Conservation (phyloP, 225 moss, liverwort and hornwort species). For the Marchantia paleacea region DNA sequence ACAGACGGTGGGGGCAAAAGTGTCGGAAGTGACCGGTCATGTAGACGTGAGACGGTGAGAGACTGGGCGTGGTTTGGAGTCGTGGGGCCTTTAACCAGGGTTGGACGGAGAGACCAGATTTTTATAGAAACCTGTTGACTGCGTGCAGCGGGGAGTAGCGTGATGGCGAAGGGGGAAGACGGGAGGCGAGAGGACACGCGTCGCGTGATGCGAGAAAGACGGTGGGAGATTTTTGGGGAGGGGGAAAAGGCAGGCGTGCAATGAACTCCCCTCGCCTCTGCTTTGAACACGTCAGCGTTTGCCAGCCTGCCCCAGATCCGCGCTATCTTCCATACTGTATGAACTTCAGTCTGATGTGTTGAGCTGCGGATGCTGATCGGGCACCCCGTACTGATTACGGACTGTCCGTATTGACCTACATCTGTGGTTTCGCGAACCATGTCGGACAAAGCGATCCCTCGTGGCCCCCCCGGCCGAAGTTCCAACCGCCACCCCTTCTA, state of each 20-base stretch:
- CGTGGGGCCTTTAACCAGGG: background rate
- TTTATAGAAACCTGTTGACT: constrained; percentile 2
- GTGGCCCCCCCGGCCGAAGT: background rate
- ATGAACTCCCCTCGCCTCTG: background rate
- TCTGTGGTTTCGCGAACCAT: background rate
- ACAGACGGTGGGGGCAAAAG: background rate
- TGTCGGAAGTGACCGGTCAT: background rate
- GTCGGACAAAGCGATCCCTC: background rate
- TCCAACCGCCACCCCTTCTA: no score
- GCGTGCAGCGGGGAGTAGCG: background rate
- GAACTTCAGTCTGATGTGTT: background rate
- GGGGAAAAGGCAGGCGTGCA: constrained; percentile 8
- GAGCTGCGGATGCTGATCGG: background rate
- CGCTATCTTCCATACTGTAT: background rate
- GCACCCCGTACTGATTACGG: background rate
- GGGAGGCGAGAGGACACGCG: background rate
- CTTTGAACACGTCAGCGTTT: background rate
- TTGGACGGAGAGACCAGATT: background rate
- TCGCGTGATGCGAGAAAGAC: background rate
- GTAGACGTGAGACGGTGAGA: background rate
- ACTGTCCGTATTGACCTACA: background rate
- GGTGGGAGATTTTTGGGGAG: background rate
- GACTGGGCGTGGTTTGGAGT: background rate
- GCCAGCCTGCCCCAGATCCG: background rate
- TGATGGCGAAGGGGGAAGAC: background rate